Percentiles rank a stretch among this genome's conserved stretches.
Conservation (phyloP, 2,329 filamentous ascomycete genomes). For the Aspergillus aculeatus region DNA sequence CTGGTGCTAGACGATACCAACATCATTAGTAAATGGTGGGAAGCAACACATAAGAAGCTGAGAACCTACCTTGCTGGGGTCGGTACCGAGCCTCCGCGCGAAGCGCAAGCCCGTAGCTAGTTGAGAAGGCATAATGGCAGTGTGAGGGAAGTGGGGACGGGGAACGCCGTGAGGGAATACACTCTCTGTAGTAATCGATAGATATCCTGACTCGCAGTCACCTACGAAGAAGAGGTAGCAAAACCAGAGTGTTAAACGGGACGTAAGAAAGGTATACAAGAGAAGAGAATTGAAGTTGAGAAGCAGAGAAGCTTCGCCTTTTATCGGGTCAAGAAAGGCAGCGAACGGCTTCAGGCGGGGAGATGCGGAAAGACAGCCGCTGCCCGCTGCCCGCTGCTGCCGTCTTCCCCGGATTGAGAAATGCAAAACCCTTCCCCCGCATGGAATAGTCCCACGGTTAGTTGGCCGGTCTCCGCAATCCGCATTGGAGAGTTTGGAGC, state of each 20-base stretch:
- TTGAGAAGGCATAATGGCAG: constrained; percentile 37
- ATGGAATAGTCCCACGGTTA: neutral
- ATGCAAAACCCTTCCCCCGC: constrained; percentile 7
- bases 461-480: neutral
- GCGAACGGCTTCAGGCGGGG: constrained; percentile 17
- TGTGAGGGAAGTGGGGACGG: neutral
- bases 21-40: constrained; percentile 5
- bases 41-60: neutral
- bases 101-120: constrained; percentile 38
- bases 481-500: neutral
- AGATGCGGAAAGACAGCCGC: constrained; percentile 22
- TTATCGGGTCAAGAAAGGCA: neutral
- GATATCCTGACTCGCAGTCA: neutral
- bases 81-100: constrained; percentile 38
- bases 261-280: neutral
- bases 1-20: constrained; percentile 32
- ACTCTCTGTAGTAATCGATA: neutral
- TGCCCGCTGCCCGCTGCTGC: no score
- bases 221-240: neutral
- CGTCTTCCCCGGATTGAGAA: constrained; percentile 18
- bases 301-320: neutral
- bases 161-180: neutral
- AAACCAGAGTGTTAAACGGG: neutral
- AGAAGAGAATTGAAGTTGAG: neutral
- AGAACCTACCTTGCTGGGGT: constrained; percentile 36